phyloP scores from a whole-genome alignment of 768 basidiomycete species.

The Trametes meyenii region DNA sequence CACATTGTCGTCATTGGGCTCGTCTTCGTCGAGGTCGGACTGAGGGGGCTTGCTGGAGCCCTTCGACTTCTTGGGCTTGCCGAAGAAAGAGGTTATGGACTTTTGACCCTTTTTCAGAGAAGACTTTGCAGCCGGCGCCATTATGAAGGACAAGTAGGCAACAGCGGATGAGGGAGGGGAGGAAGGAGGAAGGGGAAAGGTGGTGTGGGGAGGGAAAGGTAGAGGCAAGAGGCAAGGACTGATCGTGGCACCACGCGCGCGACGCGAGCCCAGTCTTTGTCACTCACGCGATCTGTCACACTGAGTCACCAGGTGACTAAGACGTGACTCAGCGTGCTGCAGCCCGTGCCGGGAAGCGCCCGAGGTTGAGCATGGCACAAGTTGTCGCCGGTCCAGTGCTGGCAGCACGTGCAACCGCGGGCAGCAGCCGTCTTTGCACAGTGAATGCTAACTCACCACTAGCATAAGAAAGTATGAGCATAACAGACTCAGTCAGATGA shows the following conservation, averaged over 20 bases:
- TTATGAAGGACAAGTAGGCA: slow-evolving; percentile 1
- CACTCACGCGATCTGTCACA: slow-evolving; percentile 28
- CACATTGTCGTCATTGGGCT: not conserved
- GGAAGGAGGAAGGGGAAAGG: no score
- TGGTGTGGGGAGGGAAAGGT: not conserved
- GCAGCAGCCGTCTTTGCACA: no score
- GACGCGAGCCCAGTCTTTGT: slow-evolving; percentile 22
- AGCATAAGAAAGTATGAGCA: no score
- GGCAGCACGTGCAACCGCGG: no score
- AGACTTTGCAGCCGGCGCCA: slow-evolving; percentile 33
- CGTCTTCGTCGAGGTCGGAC: slow-evolving; percentile 14
- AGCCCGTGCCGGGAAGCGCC: no score
- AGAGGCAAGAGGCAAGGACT: slow-evolving; percentile 6
- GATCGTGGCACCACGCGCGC: slow-evolving; percentile 4
- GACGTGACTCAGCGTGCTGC: slow-evolving; percentile 11
- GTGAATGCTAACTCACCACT: no score
- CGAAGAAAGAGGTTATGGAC: slow-evolving; percentile 59
- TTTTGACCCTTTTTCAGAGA: slow-evolving; percentile 47
- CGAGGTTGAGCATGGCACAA: no score
- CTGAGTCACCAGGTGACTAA: slow-evolving; percentile 19
- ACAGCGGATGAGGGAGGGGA: no score
- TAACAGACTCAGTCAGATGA: no score
- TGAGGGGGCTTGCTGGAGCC: slow-evolving; percentile 4
- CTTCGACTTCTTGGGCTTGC: slow-evolving; percentile 29
- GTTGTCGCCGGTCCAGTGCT: not conserved